Base-by-base conservation (phyloP, 306 rosid genomes). In the Erythrophleum fordii region DNA sequence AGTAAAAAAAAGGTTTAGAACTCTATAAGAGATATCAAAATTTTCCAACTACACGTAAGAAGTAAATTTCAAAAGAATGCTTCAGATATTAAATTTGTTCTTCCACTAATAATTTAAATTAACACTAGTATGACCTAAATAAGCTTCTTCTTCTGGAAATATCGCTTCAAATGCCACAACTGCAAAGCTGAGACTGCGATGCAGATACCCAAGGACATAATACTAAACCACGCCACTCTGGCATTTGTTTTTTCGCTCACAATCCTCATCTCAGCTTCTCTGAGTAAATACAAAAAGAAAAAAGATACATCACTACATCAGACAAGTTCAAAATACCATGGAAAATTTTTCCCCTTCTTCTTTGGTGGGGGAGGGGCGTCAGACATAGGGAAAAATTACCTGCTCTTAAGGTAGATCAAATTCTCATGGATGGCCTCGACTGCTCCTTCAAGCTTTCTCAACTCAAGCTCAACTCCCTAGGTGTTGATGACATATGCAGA, bases 131-230 rank as follows among this genome's bases (percentile, higher is more conserved):
- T 39, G 44, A 45, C 67, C 92, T 87, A 91, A 67, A 93, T 92
- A 55, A 95, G 93, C 90, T 93, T 95, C 97, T 91, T 95, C 97
- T 93, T 95, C 75, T 83, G 93, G 86, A 95, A 95, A 86, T 85
- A 95, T 69, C 89, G 86, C 92, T 93, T 93, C 92, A 93, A 80
- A 86, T 90, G 86, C 97, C 89, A 93, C 74, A 95, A 39, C 72
- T 95, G 99, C 60, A 95, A 45, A 75, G 77, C 62, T 26, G 98
- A 93, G 86, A 89, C 99, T 42, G 77, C 71, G 53, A 95, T 89
- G 89, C 98, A 95, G 59, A 93, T 52, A 29, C 89, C 91, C 77
- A 95, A 82, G 7, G 99, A 93, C 90, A 91, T 75, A 66, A 93
- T 45, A 83, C 99, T 86, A 72, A 72, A 89, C 98, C 90, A 85